Base-by-base conservation (phyloP, 352 stramenopile species). In the Pythium plurisporium region DNA sequence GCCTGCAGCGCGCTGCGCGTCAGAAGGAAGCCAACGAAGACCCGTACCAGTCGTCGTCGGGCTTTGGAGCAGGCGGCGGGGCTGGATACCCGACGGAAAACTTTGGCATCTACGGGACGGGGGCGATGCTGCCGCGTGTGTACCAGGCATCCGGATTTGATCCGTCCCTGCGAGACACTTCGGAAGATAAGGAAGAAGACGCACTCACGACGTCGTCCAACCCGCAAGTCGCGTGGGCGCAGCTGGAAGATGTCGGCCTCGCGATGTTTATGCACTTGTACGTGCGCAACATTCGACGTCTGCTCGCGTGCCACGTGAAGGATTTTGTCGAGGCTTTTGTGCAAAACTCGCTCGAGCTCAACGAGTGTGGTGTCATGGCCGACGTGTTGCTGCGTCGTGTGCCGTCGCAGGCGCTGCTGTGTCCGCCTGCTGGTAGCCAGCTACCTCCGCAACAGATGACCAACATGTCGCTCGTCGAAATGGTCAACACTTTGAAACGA, bases 221-320 rank as follows among this genome's bases (percentile, higher is more conserved):
- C 55, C 75, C 80, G 42, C 76, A 89, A 27, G 72, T 87, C 26
- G 80, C 82, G 9, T 93, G 82, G 82, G 73, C 74, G 42, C 79
- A 92, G 55, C 64, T 90, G 4, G 82, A 93, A 51, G 79, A 93
- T 33, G 76, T 75, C 63, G 80, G 82, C 15, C 65, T 93, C 17
- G 76, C 75, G 11, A 89, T 93, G 77, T 91, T 93, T 67, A 91
- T 93, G 78, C 82, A 93, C 55, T 50, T 93, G 54, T 93, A 93
- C 66, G 87, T 79, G 54, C 82, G 83, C 65, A 92, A 90, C 56
- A 81, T 91, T 51, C 82, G 84, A 2, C 78, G 81, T 0, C 65
- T 94, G 48, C 74, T 94, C 27, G 84, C 84, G 15, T 91, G 81
- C 56, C 84, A 94, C 51, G 75, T 92, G 27, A 91, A 94, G 47